Conservation (phyloP, 352 stramenopile genomes). For the Blastocystis sp. region DNA sequence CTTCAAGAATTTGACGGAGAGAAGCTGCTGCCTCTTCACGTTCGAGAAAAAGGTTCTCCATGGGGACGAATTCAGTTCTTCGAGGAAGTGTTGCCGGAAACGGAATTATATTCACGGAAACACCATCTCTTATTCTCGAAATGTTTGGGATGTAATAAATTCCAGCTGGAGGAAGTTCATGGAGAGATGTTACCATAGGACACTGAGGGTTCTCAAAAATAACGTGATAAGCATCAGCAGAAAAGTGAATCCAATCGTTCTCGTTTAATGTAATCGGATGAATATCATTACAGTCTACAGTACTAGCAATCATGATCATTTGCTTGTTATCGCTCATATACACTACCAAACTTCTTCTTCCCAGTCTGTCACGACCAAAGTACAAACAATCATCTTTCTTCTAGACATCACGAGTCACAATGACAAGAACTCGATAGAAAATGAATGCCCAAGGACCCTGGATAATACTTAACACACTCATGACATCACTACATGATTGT, state of each 20-base stretch:
- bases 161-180: conserved; percentile 13
- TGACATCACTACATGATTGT: neutral
- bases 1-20: neutral
- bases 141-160: neutral
- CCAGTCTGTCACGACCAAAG: conserved; percentile 7
- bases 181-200: neutral
- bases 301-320: neutral
- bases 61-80: neutral
- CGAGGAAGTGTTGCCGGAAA: neutral
- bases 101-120: neutral
- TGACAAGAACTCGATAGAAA: neutral
- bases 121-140: neutral
- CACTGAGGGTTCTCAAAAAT: conserved; percentile 20
- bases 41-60: neutral
- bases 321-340: neutral
- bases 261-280: neutral
- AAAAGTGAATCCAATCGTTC: neutral
- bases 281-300: neutral
- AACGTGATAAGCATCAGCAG: neutral
- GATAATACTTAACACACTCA: neutral
- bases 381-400: neutral
- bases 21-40: neutral
- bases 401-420: neutral
- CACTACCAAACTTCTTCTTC: neutral
- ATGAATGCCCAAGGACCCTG: conserved; percentile 40